Evolutionary conservation across 345 rosid genomes (phyloP), one percentile per base, ranked within the genome.

Genomic region (Anacardium occidentale): DNA sequence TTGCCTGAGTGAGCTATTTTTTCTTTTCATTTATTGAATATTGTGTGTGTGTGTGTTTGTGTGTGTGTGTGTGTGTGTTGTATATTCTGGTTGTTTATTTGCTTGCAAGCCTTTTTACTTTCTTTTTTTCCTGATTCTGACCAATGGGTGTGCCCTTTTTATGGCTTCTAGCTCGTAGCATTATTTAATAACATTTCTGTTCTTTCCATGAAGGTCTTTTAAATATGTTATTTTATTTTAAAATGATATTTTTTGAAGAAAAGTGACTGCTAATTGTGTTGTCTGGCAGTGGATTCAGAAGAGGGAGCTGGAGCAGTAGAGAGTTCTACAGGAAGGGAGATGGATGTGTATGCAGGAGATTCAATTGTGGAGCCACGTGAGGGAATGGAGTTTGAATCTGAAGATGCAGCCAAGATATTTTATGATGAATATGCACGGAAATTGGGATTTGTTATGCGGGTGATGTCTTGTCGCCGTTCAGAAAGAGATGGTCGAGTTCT

Each of bases 401-500:
- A 93, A 82, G 97, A 89, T 26, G 94, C 92, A 12, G 96, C 97
- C 21, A 93, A 91, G 83, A 66, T 91, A 57, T 91, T 89, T 68
- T 91, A 93, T 47, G 98, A 89, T 56, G 90, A 88, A 54, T 93
- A 93, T 87, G 90, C 98, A 5, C 86, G 94, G 40, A 78, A 40
- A 47, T 70, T 90, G 73, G 98, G 98, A 10, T 93, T 93, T 70
- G 97, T 91, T 1, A 93, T 93, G 96, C 98, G 96, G 17, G 96
- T 91, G 68, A 91, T 91, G 97, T 89, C 96, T 74, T 93, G 98
- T 64, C 91, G 97, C 6, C 92, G 94, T 45, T 93, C 98, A 2
- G 98, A 91, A 80, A 90, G 90, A 76, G 97, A 93, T 69, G 96
- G 97, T 58, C 86, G 87, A 85, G 87, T 91, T 67, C 85, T 93